These are phyloP conservation scores for Penicillium daleae DNA, from an alignment of 495 filamentous ascomycete species.

Conservation along the genomic window DNA sequence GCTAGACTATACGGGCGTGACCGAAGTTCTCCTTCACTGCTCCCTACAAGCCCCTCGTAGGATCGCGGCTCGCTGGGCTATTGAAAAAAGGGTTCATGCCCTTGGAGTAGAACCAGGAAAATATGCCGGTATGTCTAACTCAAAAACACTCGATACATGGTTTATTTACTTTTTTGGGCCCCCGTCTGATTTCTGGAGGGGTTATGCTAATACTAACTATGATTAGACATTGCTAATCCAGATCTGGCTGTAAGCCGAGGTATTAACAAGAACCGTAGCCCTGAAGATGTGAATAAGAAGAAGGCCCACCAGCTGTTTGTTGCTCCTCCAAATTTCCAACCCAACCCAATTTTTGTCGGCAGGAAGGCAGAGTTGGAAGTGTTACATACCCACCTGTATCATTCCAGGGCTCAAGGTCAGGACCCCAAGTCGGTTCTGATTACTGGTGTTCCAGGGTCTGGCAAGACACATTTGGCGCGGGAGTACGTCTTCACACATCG, in stretches of 20 bases:
- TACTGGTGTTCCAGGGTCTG: slow-evolving; percentile 70
- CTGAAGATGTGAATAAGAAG: slow-evolving; percentile 21
- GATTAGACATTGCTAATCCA: slow-evolving; percentile 23
- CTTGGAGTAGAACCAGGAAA: slow-evolving; percentile 35
- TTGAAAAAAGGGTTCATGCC: slow-evolving; percentile 51
- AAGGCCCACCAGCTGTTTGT: slow-evolving; percentile 54
- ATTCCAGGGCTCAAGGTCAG: slow-evolving; percentile 60
- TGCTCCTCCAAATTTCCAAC: slow-evolving; percentile 73
- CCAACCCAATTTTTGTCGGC: slow-evolving; percentile 75
- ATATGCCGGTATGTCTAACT: slow-evolving; percentile 26
- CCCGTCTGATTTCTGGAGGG: no score
- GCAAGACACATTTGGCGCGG: slow-evolving; percentile 81
- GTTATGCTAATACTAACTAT: slow-evolving; percentile 30
- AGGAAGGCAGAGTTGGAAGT: slow-evolving; percentile 68
- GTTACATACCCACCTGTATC: slow-evolving; percentile 68
- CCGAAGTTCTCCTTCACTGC: slow-evolving; percentile 71
- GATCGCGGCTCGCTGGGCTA: slow-evolving; percentile 63
- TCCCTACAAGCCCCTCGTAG: slow-evolving; percentile 58
- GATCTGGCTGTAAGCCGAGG: slow-evolving; percentile 15
- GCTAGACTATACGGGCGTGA: slow-evolving; percentile 73
- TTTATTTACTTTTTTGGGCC: no score
- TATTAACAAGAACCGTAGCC: not conserved
- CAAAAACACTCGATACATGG: not conserved
- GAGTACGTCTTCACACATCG: slow-evolving; percentile 75
- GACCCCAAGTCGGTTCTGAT: slow-evolving; percentile 73